Base-by-base conservation (phyloP, 805 yeast genomes). In the Yarrowia sp. region DNA sequence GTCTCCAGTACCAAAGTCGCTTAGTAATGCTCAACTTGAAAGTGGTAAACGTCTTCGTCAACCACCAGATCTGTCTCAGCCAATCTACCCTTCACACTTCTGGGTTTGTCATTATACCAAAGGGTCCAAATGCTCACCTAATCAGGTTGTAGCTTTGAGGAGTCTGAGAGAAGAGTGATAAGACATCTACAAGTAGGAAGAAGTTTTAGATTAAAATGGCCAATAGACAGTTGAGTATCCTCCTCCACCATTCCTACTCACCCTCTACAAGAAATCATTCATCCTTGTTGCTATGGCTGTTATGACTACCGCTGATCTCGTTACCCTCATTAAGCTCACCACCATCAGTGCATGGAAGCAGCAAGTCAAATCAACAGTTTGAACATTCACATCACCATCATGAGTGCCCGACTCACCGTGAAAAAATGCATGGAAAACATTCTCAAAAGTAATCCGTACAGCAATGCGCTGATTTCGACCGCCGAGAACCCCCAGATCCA, bases 391-490 rank as follows among this genome's bases (percentile, higher is more conserved):
- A 46, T 9, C 15, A 40, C 34, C 33, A 40, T 40, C 49, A 58
- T 58, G 64, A 42, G 55, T 43, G 65, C 65, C 10, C 55, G 66
- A 36, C 55, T 61, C n/a, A 61, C 66, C 13, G 43, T 61, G n/a
- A 36, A 72, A 52, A 50, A 70, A 14, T 76, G 71, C 53, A 61
- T 76, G 58, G 69, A 70, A 43, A 73, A 74, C 47, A 75, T 76
- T 42, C 67, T 71, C 36, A 63, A 56, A 20, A 70, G 60, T n/a
- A 76, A 76, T 65, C 36, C 68, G 9, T 53, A 70, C 8, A 64
- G 74, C 47, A 77, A 76, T 56, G 79, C 79, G 1, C 69, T 77
- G 40, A 71, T 75, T 15, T 70, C 77, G 2, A 70, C 72, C 33
- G 67, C 68, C 15, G 66, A 69, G 20, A 70, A 15, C 34, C 46